Conservation (phyloP, 1,284 basidiomycete species). For the Pascua sp. region DNA sequence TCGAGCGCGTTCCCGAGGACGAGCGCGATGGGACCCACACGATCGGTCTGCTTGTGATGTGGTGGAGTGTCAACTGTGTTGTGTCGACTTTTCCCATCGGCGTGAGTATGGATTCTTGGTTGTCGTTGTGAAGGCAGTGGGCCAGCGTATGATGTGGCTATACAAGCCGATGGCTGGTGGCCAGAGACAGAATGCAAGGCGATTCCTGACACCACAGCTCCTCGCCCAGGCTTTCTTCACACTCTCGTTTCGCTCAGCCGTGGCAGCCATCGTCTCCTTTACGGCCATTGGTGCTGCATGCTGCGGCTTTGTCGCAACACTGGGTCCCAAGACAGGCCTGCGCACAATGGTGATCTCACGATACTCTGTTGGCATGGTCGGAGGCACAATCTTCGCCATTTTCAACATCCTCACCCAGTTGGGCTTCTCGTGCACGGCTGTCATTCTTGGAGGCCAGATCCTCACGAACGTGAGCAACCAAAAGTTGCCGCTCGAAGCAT, state of each 20-base stretch:
- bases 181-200: too few relatives aligned
- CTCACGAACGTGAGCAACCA: conserved; percentile 46
- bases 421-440: conserved; percentile 36
- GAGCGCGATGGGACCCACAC: conserved; percentile 24
- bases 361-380: conserved; percentile 57
- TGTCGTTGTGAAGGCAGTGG: too few relatives aligned
- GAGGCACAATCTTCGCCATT: conserved; percentile 58
- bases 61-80: conserved; percentile 45
- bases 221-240: conserved; percentile 57
- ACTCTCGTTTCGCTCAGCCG: conserved; percentile 54
- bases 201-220: conserved; percentile 27
- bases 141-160: not conserved
- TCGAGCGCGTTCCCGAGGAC: conserved; percentile 33
- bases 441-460: conserved; percentile 51
- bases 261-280: conserved; percentile 46
- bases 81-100: conserved; percentile 61
- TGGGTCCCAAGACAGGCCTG: conserved; percentile 62
- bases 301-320: conserved; percentile 57
- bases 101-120: conserved; percentile 12
- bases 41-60: conserved; percentile 30
- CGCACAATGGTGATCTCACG: conserved; percentile 57
- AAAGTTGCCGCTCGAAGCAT: conserved; percentile 48
- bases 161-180: not conserved
- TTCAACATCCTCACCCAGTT: conserved; percentile 61
- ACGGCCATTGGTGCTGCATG: conserved; percentile 43